Percentiles rank a stretch among this genome's conserved stretches.
Conservation (phyloP, 371 early-diverging fungal genomes). For the Capillidium rhysosporum region DNA sequence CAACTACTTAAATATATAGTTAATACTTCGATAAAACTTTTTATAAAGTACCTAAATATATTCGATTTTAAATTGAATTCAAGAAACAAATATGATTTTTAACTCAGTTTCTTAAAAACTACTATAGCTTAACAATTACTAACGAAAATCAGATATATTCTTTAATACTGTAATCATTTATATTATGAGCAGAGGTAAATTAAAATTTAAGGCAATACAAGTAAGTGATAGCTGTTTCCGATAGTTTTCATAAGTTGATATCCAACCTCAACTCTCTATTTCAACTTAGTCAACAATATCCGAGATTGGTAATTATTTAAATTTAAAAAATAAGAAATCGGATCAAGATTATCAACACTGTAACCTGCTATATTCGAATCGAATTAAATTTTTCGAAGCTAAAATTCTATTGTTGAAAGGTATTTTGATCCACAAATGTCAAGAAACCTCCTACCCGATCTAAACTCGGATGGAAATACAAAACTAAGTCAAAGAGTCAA, state of each 20-base stretch:
- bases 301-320: conserved; percentile 18
- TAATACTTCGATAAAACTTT: no score
- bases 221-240: no score
- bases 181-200: no score
- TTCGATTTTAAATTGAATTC: no score
- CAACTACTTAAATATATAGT: no score
- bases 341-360: conserved; percentile 42
- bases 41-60: no score
- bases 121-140: no score
- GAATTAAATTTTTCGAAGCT: conserved; percentile 49
- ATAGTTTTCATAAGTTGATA: background rate
- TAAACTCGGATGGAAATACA: conserved; percentile 2
- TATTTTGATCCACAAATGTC: conserved; percentile 34
- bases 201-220: no score
- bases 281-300: conserved; percentile 9
- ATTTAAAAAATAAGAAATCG: conserved; percentile 27
- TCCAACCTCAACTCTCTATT: background rate
- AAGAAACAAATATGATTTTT: no score
- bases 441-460: conserved; percentile 32
- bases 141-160: no score
- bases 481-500: background rate
- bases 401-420: conserved; percentile 36
- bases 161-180: no score
- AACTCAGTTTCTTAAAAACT: no score
- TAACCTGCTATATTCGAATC: conserved; percentile 34